Conservation (phyloP, 306 rosid genomes). For the Fagus sylvatica region DNA sequence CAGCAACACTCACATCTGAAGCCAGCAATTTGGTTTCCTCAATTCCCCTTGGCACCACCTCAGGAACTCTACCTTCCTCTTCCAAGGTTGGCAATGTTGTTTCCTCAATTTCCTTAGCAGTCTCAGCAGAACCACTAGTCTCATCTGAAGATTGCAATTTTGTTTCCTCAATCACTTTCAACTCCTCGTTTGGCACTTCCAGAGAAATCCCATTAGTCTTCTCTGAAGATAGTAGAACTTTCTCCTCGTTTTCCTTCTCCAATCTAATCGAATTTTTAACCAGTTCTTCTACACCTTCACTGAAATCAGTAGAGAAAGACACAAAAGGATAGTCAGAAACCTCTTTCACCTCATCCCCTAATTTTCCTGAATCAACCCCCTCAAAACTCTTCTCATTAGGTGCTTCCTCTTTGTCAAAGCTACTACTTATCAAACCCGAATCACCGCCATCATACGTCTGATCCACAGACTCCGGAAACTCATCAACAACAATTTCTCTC, state of each 20-base stretch:
- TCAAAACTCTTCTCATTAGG: slow-evolving; percentile 17
- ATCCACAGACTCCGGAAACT: slow-evolving; percentile 4
- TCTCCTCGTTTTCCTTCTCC: slow-evolving; percentile 22
- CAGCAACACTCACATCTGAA: slow-evolving; percentile 36
- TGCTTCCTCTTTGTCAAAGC: slow-evolving; percentile 25
- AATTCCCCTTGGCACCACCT: slow-evolving; percentile 20
- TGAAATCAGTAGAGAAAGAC: slow-evolving; percentile 1
- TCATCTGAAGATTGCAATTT: not conserved
- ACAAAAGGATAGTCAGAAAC: slow-evolving; percentile 26
- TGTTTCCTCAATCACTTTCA: slow-evolving; percentile 21
- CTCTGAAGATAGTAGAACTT: slow-evolving; percentile 5
- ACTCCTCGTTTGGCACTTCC: not conserved
- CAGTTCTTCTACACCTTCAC: not conserved
- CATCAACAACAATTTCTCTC: slow-evolving; percentile 22
- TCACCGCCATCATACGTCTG: slow-evolving; percentile 13
- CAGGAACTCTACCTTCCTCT: slow-evolving; percentile 25
- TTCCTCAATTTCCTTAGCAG: slow-evolving; percentile 32
- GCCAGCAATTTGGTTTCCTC: slow-evolving; percentile 27
- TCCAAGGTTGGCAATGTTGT: slow-evolving; percentile 17
- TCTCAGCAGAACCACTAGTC: slow-evolving; percentile 5
- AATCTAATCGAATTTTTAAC: slow-evolving; percentile 8
- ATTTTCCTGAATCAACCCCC: slow-evolving; percentile 12
- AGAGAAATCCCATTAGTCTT: slow-evolving; percentile 10
- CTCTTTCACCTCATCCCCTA: slow-evolving; percentile 15
- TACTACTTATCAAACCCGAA: slow-evolving; percentile 11